Evolutionary conservation across 176 grass and related monocot species (phyloP), one percentile per base, ranked within the genome.

Genomic region (Zoysia japonica): DNA sequence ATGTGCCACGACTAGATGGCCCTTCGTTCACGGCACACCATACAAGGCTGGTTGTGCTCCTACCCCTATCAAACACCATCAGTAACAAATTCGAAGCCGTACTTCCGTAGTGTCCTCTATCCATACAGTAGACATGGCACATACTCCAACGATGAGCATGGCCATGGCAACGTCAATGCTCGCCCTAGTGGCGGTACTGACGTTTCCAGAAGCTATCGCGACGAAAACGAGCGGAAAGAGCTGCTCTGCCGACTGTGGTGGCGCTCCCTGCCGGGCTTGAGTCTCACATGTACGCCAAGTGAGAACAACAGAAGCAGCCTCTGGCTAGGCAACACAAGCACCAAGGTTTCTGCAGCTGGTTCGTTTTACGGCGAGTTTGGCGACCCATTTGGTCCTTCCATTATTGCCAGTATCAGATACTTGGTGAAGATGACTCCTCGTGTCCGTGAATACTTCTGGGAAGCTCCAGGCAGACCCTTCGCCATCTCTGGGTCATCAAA

Each of bases 191-290:
- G 8, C 7, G 16, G 37, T 5, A 28, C 28, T 28, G 37, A 50
- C 3, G 14, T 40, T 3, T 3, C 14, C 36, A 72, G 17, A 48
- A 17, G 13, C 50, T 73, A 15, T 41, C 2, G 7, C 11, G 1
- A 7, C 17, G 15, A 73, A 39, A 15, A n/a, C 14, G 28, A 36
- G 60, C 8, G 4, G 8, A 77, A 39, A 7, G 0, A 50, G 40
- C 14, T 65, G 74, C 28, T 11, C 60, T 50, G 1, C n/a, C 10
- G 0, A 0, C 46, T 50, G 59, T 37, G 20, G 5, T 64, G 13
- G 0, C 4, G 60, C 60, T 77, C 75, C 46, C 2, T 77, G 45
- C 75, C 75, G 2, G 75, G 75, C 28, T 77, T 77, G 28, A 65
- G 40, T 47, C 60, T 77, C 35, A 12, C 59, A 7, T 77, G 60